phyloP scores from a whole-genome alignment of 176 grass and related monocot species.

The Avena insularis region DNA sequence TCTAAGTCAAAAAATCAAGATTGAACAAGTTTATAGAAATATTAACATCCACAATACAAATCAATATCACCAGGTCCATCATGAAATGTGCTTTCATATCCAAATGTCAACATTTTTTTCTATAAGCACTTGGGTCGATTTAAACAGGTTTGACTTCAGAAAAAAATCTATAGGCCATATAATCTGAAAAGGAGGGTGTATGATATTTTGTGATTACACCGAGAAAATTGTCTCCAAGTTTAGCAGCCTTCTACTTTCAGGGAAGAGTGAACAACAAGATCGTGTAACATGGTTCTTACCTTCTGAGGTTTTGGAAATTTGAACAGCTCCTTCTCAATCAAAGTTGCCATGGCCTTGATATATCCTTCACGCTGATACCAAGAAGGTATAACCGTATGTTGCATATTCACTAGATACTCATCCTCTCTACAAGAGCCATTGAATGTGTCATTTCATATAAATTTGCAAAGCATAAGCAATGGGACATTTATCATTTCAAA shows the following conservation, averaged over 20 bases:
- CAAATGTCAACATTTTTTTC: not conserved
- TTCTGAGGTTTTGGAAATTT: constrained; percentile 77
- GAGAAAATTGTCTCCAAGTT: constrained; percentile 13
- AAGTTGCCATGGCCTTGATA: constrained; percentile 93
- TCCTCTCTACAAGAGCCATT: constrained; percentile 78
- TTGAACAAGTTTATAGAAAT: not conserved
- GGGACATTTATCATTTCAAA: constrained; percentile 1
- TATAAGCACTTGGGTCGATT: not conserved
- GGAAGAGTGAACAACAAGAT: constrained; percentile 9
- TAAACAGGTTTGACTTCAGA: not conserved
- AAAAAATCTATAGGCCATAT: not conserved
- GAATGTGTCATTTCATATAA: constrained; percentile 1
- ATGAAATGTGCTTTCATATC: not conserved
- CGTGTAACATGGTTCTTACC: constrained; percentile 49
- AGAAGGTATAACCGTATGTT: constrained; percentile 99
- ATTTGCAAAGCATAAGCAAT: constrained; percentile 25
- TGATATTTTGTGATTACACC: constrained; percentile 22
- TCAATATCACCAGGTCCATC: not conserved
- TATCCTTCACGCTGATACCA: constrained; percentile 99
- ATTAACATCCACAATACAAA: not conserved
- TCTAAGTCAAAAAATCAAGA: not conserved
- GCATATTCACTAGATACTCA: constrained; percentile 98
- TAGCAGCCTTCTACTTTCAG: constrained; percentile 16
- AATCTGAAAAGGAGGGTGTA: not conserved
- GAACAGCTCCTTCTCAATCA: constrained; percentile 86